phyloP scores from a whole-genome alignment of 2,329 filamentous ascomycete genomes.

The Penicillium sp. region DNA sequence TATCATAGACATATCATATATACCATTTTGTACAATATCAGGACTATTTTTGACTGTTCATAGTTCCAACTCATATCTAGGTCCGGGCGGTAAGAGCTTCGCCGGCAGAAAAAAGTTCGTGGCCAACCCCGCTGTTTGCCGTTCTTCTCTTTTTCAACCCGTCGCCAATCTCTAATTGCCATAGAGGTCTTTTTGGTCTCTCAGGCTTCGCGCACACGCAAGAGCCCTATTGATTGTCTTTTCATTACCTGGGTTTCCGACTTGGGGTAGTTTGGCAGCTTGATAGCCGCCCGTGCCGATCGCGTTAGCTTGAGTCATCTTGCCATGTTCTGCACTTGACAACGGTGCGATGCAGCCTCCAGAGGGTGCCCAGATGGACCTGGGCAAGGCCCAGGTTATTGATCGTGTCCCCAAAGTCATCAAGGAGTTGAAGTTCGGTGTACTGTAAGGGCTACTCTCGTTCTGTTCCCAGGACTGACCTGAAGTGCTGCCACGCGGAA shows the following conservation, averaged over 20 bases:
- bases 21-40: constrained; percentile 6
- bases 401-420: constrained; percentile 87
- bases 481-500: constrained; percentile 6
- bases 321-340: constrained; percentile 38
- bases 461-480: constrained; percentile 1
- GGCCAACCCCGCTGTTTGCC: constrained; percentile 23
- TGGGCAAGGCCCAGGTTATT: constrained; percentile 77
- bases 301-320: constrained; percentile 26
- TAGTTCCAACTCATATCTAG: not conserved
- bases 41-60: not conserved
- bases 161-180: constrained; percentile 5
- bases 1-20: constrained; percentile 12
- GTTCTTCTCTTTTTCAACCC: constrained; percentile 12
- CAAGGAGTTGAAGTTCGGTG: constrained; percentile 88
- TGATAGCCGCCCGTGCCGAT: constrained; percentile 17
- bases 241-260: not conserved
- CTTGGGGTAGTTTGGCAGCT: constrained; percentile 11
- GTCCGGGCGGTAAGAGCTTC: constrained; percentile 14
- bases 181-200: not conserved
- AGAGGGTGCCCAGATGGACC: constrained; percentile 45
- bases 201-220: not conserved
- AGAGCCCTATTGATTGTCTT: not conserved
- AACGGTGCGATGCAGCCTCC: constrained; percentile 38
- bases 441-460: constrained; percentile 58
- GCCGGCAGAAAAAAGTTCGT: constrained; percentile 29